Conservation (phyloP, 805 yeast species). For the Yamadazyma insecticola region DNA sequence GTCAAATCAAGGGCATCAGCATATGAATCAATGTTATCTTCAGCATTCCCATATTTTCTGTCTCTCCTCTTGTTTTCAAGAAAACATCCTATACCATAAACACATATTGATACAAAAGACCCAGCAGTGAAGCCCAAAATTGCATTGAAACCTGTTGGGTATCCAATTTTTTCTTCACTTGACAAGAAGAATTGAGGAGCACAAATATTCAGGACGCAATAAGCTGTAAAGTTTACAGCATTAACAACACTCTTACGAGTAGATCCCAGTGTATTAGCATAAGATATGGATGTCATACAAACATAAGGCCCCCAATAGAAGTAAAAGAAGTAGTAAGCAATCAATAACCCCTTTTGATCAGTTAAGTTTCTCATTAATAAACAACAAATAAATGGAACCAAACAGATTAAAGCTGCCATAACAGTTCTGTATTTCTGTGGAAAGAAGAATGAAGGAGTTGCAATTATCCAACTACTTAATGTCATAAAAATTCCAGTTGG, state of each 20-base stretch:
- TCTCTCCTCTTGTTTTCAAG: conserved; percentile 53
- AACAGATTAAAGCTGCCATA: conserved; percentile 18
- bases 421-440: conserved; percentile 14
- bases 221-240: conserved; percentile 42
- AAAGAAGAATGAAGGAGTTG: conserved; percentile 23
- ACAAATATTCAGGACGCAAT: conserved; percentile 49
- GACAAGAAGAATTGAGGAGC: conserved; percentile 52
- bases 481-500: conserved; percentile 53
- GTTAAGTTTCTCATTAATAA: conserved; percentile 36
- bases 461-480: conserved; percentile 18
- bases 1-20: conserved; percentile 49
- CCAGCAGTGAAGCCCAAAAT: conserved; percentile 45
- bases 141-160: conserved; percentile 56
- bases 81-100: conserved; percentile 39
- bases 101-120: conserved; percentile 37
- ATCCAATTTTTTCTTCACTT: conserved; percentile 36
- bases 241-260: conserved; percentile 50
- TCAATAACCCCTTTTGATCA: conserved; percentile 38
- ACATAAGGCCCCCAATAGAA: conserved; percentile 51
- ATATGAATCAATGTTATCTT: conserved; percentile 30
- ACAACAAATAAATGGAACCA: conserved; percentile 30
- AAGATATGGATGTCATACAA: conserved; percentile 28
- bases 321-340: conserved; percentile 47
- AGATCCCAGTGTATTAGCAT: conserved; percentile 52
- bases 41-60: conserved; percentile 20